phyloP scores from a whole-genome alignment of 352 stramenopile species.

The Phytophthora gonapodyides region DNA sequence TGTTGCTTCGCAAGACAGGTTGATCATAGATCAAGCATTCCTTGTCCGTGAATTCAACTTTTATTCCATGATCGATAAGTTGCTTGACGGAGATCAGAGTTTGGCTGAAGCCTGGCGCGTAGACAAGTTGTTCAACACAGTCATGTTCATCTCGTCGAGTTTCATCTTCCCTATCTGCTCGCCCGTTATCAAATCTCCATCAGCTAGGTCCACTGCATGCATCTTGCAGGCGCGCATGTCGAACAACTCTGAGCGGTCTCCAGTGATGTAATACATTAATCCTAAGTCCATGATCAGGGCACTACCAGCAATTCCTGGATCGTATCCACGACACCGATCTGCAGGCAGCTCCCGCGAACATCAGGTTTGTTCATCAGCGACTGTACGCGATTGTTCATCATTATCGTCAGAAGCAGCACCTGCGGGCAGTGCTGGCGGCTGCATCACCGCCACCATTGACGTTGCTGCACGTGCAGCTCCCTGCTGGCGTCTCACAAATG shows the following conservation, averaged over 20 bases:
- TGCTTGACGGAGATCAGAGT: neutral
- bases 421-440: too few species aligned
- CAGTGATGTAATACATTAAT: neutral
- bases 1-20: neutral
- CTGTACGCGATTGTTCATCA: too few species aligned
- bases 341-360: neutral
- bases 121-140: neutral
- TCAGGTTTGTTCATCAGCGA: neutral
- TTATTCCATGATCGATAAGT: neutral
- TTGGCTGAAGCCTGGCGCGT: neutral
- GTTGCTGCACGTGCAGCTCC: too few species aligned
- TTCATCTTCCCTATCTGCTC: neutral
- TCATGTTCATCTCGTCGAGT: neutral
- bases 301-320: neutral
- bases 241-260: neutral
- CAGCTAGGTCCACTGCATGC: neutral
- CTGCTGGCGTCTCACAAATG: too few species aligned
- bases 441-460: too few species aligned
- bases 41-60: neutral
- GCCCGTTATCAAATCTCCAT: neutral
- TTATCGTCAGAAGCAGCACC: too few species aligned
- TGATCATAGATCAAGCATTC: neutral
- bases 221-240: neutral
- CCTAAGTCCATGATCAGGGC: neutral
- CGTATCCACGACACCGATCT: neutral